Percentiles rank a stretch among this genome's conserved stretches.
Evolutionary conservation across 2,329 filamentous ascomycete genomes (phyloP).

Genomic region (Aspergillus sp.): DNA sequence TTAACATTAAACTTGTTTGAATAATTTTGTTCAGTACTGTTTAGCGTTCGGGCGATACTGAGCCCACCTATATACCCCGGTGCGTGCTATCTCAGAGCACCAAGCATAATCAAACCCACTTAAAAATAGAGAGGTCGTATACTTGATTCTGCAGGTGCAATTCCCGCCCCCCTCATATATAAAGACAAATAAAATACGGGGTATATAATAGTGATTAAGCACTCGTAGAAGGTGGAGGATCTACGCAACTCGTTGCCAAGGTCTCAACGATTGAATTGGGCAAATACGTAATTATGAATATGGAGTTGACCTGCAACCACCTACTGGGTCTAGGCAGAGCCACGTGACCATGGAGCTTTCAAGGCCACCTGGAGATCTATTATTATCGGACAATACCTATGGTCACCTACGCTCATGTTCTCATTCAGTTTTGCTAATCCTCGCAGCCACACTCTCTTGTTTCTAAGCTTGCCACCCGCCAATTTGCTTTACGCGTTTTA

Average conservation of each 20-base stretch:
- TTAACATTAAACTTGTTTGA: background rate
- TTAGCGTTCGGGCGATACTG: background rate
- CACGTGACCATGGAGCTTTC: constrained; percentile 34
- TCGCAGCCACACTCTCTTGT: background rate
- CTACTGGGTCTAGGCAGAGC: constrained; percentile 13
- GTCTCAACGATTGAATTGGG: too few relatives aligned
- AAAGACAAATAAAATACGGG: too few relatives aligned
- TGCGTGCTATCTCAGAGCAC: background rate
- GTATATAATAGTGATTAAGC: too few relatives aligned
- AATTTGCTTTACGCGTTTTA: background rate
- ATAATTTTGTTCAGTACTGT: background rate
- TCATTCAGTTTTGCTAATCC: background rate
- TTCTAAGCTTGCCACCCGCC: background rate
- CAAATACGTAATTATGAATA: too few relatives aligned
- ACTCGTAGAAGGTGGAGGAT: too few relatives aligned
- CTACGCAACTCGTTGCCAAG: too few relatives aligned
- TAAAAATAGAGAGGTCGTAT: background rate
- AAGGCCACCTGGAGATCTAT: constrained; percentile 27
- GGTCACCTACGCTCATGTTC: background rate
- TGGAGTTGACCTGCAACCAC: too few relatives aligned
- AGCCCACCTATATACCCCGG: background rate
- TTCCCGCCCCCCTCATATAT: too few relatives aligned
- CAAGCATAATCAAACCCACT: too few relatives aligned
- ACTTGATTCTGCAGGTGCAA: background rate
- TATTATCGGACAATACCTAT: background rate